Base-by-base conservation (phyloP, 2,329 filamentous ascomycete species). In the Alternaria metachromatica region DNA sequence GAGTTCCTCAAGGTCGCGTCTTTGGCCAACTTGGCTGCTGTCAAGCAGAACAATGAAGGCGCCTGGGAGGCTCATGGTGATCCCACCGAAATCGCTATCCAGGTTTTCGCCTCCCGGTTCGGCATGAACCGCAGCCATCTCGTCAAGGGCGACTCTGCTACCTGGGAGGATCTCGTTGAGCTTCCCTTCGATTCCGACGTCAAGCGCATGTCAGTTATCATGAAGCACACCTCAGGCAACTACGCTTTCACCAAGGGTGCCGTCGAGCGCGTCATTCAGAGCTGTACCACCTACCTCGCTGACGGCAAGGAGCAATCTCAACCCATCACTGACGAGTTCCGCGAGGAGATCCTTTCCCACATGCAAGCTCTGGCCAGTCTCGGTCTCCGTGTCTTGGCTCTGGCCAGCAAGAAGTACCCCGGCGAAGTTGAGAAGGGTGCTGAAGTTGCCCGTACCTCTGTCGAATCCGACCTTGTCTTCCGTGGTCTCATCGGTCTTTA, bases 401-500 rank as follows among this genome's bases (percentile, higher is more conserved):
- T 93, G 2, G 90, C 90, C 11, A 85, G 84, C 69, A 84, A 78
- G 66, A 66, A 79, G 69, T 77, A 80, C 63, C 76, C 80, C 37
- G 76, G 80, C 3, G 81, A 83, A n/a, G 78, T 65, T 0, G 55
- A 64, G 25, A 80, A 85, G 37, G 75, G 75, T 12, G 66, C 83
- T 53, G 81, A 86, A 33, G 78, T 85, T 11, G 80, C 86, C 6
- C 90, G 93, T 2, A 80, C 83, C 7, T 82, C 86, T 3, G 85
- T 95, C 9, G 93, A 96, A 76, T 83, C 84, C 41, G 84, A 87
- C 30, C 87, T 97, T 23, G 86, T 84, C 2, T 92, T 97, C 67
- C 87, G 92, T 9, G 94, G 94, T 9, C 85, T 97, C 6, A 89
- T 92, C 48, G 93, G 93, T 59, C 89, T 97, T 61, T 95, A 96